phyloP scores from a whole-genome alignment of 2,329 filamentous ascomycete species.

The Venturia nashicola region DNA sequence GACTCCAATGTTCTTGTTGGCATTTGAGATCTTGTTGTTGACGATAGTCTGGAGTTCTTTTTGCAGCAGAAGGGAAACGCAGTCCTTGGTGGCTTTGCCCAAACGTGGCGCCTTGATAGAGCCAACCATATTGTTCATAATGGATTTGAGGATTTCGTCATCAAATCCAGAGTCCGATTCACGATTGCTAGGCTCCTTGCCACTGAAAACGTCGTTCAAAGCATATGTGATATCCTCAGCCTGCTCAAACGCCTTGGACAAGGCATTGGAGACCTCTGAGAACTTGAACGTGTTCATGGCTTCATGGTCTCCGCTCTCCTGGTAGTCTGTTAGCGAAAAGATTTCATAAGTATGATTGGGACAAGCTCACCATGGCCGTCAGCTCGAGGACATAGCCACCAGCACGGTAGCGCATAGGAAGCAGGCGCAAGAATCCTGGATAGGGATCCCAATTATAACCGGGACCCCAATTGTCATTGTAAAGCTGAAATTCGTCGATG shows the following conservation, averaged over 20 bases:
- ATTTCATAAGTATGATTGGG: not conserved
- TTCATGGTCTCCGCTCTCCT: not conserved
- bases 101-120: not conserved
- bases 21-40: not conserved
- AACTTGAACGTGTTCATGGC: not conserved
- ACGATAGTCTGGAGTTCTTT: not conserved
- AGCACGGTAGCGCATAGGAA: not conserved
- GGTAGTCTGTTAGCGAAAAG: not conserved
- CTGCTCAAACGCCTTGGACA: not conserved
- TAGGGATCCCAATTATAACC: not conserved
- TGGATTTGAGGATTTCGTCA: not conserved
- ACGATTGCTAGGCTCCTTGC: not conserved
- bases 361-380: not conserved
- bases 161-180: not conserved
- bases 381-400: not conserved
- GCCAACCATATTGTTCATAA: not conserved
- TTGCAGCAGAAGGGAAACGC: not conserved
- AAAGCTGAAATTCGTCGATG: not conserved
- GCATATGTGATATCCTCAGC: not conserved
- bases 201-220: not conserved
- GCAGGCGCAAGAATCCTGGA: not conserved
- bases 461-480: too few species aligned
- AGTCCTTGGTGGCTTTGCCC: not conserved
- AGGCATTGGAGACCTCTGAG: not conserved
- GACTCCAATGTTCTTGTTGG: not conserved